Percentiles rank a stretch among this genome's conserved stretches.
Evolutionary conservation across 495 filamentous ascomycete species (phyloP).

Genomic region (Recurvomyces mirabilis): DNA sequence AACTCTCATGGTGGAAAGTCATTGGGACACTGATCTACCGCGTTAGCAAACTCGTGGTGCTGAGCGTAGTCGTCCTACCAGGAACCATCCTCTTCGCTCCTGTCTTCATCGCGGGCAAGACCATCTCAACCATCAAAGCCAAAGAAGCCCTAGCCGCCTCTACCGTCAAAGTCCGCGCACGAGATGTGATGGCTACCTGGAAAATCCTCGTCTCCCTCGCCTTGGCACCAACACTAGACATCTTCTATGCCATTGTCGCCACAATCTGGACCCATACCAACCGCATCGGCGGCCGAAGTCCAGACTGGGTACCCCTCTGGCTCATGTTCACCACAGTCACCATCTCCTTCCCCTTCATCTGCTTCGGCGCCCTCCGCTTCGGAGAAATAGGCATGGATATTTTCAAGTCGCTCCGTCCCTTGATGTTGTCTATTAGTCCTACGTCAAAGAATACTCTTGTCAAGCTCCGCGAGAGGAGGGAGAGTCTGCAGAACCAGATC

Average conservation of each 20-base stretch:
- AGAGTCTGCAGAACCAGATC: conserved; percentile 65
- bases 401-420: conserved; percentile 79
- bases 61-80: conserved; percentile 74
- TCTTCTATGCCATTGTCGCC: conserved; percentile 61
- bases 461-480: conserved; percentile 62
- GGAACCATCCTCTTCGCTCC: conserved; percentile 80
- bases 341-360: conserved; percentile 75
- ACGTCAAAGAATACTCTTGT: conserved; percentile 72
- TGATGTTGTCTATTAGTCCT: conserved; percentile 80
- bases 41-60: conserved; percentile 57
- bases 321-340: conserved; percentile 58
- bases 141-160: conserved; percentile 82
- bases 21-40: conserved; percentile 71
- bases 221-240: conserved; percentile 77
- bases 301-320: conserved; percentile 71
- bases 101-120: conserved; percentile 80
- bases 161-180: conserved; percentile 84
- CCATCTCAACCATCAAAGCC: conserved; percentile 84
- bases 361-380: conserved; percentile 87
- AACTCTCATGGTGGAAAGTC: conserved; percentile 63
- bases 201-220: conserved; percentile 88
- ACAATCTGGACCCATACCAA: conserved; percentile 71
- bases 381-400: conserved; percentile 98
- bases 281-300: conserved; percentile 66
- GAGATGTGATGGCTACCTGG: conserved; percentile 97